Base-by-base conservation (phyloP, 2,329 filamentous ascomycete species). In the Fragosphaeria purpurea region DNA sequence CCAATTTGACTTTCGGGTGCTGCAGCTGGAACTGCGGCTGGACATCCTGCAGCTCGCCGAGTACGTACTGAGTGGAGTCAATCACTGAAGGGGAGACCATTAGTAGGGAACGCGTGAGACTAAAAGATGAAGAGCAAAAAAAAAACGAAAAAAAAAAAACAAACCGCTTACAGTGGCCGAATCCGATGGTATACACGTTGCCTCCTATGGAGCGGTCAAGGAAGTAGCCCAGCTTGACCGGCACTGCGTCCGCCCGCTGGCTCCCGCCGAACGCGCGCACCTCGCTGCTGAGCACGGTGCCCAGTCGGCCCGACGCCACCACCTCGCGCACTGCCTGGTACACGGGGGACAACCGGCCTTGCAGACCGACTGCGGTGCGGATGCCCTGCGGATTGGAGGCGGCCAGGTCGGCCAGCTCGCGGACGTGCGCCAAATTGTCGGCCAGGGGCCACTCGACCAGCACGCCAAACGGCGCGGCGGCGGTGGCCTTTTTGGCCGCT, bases 371-470 rank as follows among this genome's bases (percentile, higher is more conserved):
- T 4, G 77, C 61, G 2, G 67, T 71, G 35, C 44, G 44, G n/a
- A 50, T n/a, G n/a, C 12, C 9, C n/a, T 12, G n/a, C 7, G n/a
- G 37, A 8, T 62, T 62, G 4, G 60, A 59, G 1, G 68, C 61
- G 6, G 63, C 63, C 31, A 63, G 22, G 5, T 4, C 22, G 9
- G 31, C 44, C 50, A 82, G 61, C 42, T 73, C 70, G 12, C 59
- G 56, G 0, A 70, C 74, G 1, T 69, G 62, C 2, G 58, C 50
- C 0, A 63, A 60, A 48, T 73, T 69, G 11, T 72, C 62, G 0
- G 73, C 75, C 0, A 82, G 64, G 6, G 77, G 79, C 75, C 79
- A 83, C 62, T 83, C 79, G 0, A 79, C 68, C 51, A 67, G 83
- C 5, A 53, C 35, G 32, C 38, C 48, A 31, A 50, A 41, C 32